phyloP scores from a whole-genome alignment of 257 asterid species.

The Echites panduratus region DNA sequence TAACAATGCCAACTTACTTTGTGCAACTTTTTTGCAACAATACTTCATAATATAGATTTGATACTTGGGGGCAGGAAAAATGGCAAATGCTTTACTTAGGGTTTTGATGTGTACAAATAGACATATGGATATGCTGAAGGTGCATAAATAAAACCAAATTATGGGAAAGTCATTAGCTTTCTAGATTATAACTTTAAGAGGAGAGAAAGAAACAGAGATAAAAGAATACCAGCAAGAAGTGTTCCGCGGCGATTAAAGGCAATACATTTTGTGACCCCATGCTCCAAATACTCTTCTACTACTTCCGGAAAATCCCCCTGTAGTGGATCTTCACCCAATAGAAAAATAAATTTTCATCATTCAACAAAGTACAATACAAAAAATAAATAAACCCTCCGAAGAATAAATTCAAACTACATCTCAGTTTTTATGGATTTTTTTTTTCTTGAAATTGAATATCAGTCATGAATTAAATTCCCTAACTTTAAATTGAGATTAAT shows the following conservation, averaged over 20 bases:
- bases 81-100: too few species aligned
- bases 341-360: neutral
- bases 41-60: too few species aligned
- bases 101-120: too few species aligned
- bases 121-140: neutral
- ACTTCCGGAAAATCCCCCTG: slow-evolving; percentile 96
- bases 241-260: slow-evolving; percentile 94
- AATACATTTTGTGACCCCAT: slow-evolving; percentile 69
- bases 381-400: neutral
- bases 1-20: too few species aligned
- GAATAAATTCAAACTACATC: neutral
- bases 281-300: slow-evolving; percentile 84
- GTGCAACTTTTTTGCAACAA: too few species aligned
- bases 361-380: neutral
- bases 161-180: neutral
- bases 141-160: neutral
- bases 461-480: neutral
- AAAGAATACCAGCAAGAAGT: slow-evolving; percentile 75
- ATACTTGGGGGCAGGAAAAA: too few species aligned
- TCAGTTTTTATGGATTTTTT: neutral
- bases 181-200: neutral
- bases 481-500: neutral
- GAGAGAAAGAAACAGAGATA: neutral
- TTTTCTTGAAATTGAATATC: neutral
- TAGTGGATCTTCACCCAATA: slow-evolving; percentile 55